Percentiles rank a stretch among this genome's conserved stretches.
phyloP scores from a whole-genome alignment of 1,284 basidiomycete species.

The Pisolithus thermaeus region DNA sequence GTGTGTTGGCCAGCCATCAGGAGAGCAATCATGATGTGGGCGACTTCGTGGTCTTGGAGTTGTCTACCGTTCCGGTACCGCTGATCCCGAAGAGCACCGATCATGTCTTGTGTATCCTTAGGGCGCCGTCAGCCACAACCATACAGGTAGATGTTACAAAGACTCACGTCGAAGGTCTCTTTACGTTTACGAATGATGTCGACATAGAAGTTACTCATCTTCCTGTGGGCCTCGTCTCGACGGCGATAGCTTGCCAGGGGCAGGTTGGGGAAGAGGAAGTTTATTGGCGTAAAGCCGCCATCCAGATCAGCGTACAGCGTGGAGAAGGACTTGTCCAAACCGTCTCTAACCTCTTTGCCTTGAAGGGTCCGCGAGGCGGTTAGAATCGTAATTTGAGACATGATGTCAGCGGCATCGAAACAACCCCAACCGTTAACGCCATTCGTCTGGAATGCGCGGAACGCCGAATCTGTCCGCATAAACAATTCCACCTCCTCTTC shows the following conservation, averaged over 20 bases:
- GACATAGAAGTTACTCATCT: slow-evolving; percentile 94
- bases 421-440: slow-evolving; percentile 66
- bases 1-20: slow-evolving; percentile 99
- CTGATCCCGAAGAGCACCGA: slow-evolving; percentile 81
- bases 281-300: slow-evolving; percentile 86
- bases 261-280: slow-evolving; percentile 93
- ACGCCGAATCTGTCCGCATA: slow-evolving; percentile 56
- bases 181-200: slow-evolving; percentile 82
- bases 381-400: slow-evolving; percentile 93
- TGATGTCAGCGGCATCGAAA: slow-evolving; percentile 69
- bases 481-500: slow-evolving; percentile 77
- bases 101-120: slow-evolving; percentile 86
- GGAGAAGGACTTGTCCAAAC: slow-evolving; percentile 82
- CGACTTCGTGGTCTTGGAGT: slow-evolving; percentile 87
- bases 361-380: slow-evolving; percentile 93
- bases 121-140: slow-evolving; percentile 5
- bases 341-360: slow-evolving; percentile 82
- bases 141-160: neutral
- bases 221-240: slow-evolving; percentile 86
- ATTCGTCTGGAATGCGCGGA: slow-evolving; percentile 56
- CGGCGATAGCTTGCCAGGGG: slow-evolving; percentile 86
- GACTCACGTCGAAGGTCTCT: slow-evolving; percentile 39
- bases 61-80: slow-evolving; percentile 81
- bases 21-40: slow-evolving; percentile 94
- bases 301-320: slow-evolving; percentile 88